Evolutionary conservation across 495 filamentous ascomycete species (phyloP), one percentile per base, ranked within the genome.

Genomic region (Trichoderma parareesei): DNA sequence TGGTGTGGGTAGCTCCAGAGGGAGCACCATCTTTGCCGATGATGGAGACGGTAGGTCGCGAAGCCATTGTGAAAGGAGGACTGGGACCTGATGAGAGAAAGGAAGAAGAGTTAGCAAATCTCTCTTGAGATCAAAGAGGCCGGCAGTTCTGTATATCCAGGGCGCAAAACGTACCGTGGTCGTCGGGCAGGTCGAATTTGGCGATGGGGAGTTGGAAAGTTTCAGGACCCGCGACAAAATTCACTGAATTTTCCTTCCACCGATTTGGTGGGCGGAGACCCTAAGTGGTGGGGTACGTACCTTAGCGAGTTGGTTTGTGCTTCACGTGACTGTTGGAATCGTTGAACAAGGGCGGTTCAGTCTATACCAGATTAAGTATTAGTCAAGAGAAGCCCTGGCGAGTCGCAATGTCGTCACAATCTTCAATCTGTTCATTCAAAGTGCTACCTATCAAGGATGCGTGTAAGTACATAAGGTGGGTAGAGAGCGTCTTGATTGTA

Each of bases 11-110:
- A 73, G 86, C 84, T 75, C 89, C 89, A 82, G 87, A 89, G 81
- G 93, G 81, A 78, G 87, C 84, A 81, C 94, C 95, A 87, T 96
- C 92, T 77, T 90, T 90, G 76, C 85, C 84, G 82, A 96, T 85
- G 80, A 98, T 91, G 76, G 91, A 90, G 79, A 97, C 93, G 73
- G 92, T 96, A 71, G 93, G 94, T 81, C 93, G 85, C 75, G 88
- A 91, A 81, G 92, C 90, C 92, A 96, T 94, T 82, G 78, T 88
- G 83, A 65, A 16, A 41, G 40, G 37, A 35, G 48, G 63, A 57
- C 63, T 65, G 16, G 63, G 48, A 60, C 48, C 63, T 65, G 38
- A 42, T n/a, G 11, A 35, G 41, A 38, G 43, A 35, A 57, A 38
- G 43, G 27, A 11, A 4, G 3, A 14, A 43, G 40, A 63, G 42